These are phyloP conservation scores for Vigna mungo DNA, from an alignment of 306 rosid genomes.

Conservation along the genomic window DNA sequence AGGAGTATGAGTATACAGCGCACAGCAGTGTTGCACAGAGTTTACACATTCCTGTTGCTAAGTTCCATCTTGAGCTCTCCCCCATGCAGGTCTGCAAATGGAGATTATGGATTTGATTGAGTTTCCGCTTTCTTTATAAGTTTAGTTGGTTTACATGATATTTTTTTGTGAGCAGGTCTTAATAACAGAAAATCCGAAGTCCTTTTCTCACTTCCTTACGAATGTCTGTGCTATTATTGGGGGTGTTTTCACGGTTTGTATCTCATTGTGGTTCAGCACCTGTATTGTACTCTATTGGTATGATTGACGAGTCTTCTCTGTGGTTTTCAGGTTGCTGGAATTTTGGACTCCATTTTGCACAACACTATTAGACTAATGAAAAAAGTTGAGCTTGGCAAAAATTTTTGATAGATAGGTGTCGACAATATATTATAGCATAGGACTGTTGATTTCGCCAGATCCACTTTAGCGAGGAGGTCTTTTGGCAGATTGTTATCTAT, in stretches of 20 bases:
- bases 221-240: slow-evolving; percentile 98
- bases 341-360: slow-evolving; percentile 88
- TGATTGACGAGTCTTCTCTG: slow-evolving; percentile 43
- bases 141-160: neutral
- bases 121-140: slow-evolving; percentile 32
- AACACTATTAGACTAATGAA: slow-evolving; percentile 75
- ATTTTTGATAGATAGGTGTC: slow-evolving; percentile 69
- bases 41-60: slow-evolving; percentile 75
- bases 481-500: slow-evolving; percentile 24
- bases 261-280: slow-evolving; percentile 29
- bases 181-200: slow-evolving; percentile 76
- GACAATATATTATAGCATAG: slow-evolving; percentile 39
- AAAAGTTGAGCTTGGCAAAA: slow-evolving; percentile 93
- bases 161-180: slow-evolving; percentile 66
- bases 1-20: slow-evolving; percentile 97
- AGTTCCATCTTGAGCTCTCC: slow-evolving; percentile 94
- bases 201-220: slow-evolving; percentile 93
- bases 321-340: slow-evolving; percentile 96
- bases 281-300: slow-evolving; percentile 35
- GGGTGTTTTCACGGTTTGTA: slow-evolving; percentile 97
- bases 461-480: slow-evolving; percentile 34
- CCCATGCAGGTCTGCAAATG: slow-evolving; percentile 83
- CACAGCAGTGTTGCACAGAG: slow-evolving; percentile 88
- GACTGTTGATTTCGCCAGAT: slow-evolving; percentile 48
- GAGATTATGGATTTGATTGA: slow-evolving; percentile 27